Evolutionary conservation across 2,329 filamentous ascomycete genomes (phyloP), one percentile per base, ranked within the genome.

Genomic region (Neurospora sp.): DNA sequence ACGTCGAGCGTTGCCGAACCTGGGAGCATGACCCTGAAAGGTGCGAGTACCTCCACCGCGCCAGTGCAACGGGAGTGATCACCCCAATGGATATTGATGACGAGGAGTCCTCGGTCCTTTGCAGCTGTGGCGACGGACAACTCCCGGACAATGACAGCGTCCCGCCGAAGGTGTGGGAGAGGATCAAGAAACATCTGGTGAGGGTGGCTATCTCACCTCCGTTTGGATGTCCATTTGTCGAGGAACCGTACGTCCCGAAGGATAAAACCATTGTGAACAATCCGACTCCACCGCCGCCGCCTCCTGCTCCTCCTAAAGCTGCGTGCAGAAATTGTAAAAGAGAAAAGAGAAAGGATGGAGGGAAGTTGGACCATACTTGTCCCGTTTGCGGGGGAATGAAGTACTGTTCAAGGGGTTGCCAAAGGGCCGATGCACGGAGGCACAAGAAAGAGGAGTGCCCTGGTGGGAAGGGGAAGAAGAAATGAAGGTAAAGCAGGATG

Each of bases 201-300:
- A 82, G 88, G 5, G 79, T 87, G 5, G 86, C 86, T 3, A 86
- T 90, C 73, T 89, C 87, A 69, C 86, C 86, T 0, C 77, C 80
- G 0, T 90, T 83, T 74, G 78, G 84, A 8, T 79, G 80, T 36
- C 79, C 80, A 0, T 79, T 81, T 17, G 80, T 83, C 2, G 83
- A 85, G 73, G 76, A 82, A 36, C 72, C 81, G 19, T 71, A 81
- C 0, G 78, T 81, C 4, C 28, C 69, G 62, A 69, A 68, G 70
- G 52, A 71, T 8, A 62, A 70, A 68, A 67, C 2, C 0, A 52
- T 6, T 52, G 43, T 52, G 19, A 23, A 52, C 1, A 52, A 28
- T 4, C 19, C 0, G 19, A 1, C 46, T 28, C 46, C 43, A 5
- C 43, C 19, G 3, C 46, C 19, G 4, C 19, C 28, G 1, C 66